Base-by-base conservation (phyloP, 139 green algal species). In the Chlamydomonas incerta region DNA sequence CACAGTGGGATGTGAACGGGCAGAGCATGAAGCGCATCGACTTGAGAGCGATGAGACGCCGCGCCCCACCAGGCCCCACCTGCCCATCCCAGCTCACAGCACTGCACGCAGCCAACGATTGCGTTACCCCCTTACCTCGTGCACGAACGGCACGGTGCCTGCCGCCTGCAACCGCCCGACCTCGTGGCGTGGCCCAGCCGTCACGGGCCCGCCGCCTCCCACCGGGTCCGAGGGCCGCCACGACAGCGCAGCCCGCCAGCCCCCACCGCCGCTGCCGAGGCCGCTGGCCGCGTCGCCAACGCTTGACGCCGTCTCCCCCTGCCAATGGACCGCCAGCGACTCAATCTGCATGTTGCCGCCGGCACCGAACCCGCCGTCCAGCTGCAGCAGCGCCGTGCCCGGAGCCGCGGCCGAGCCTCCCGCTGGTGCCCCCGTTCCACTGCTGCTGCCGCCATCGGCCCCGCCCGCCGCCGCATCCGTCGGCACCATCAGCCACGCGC, bases 221-320 rank as follows among this genome's bases (percentile, higher is more conserved):
- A 2, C 47, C 4, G 9, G 31, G 37, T 63, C 62, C 8, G 15
- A 13, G 0, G 76, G 58, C 41, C 41, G 37, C 76, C 76, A 83
- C 35, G 76, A 83, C 62, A 83, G 41, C 37, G 46, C 76, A 3
- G n/a, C 62, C 47, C 62, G 76, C 76, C 74, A 82, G 14, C 24
- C 3, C 34, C 17, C 20, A 55, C 33, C 20, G 33, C 55, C 74
- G 57, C 52, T 17, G 28, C 52, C 55, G 55, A 31, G 14, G 26
- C 58, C 20, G 26, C 76, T 35, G 28, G n/a, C 6, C n/a, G 21
- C 50, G 4, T 20, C 50, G 18, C 37, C 50, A 13, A 0, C 20
- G 31, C 41, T 8, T 5, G 41, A 28, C 35, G 37, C 28, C 37
- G n/a, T 37, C 18, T 15, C n/a, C 37, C n/a, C 10, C 41, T 62